phyloP scores from a whole-genome alignment of 305 asterid genomes.

The Stenogyne calaminthoides region DNA sequence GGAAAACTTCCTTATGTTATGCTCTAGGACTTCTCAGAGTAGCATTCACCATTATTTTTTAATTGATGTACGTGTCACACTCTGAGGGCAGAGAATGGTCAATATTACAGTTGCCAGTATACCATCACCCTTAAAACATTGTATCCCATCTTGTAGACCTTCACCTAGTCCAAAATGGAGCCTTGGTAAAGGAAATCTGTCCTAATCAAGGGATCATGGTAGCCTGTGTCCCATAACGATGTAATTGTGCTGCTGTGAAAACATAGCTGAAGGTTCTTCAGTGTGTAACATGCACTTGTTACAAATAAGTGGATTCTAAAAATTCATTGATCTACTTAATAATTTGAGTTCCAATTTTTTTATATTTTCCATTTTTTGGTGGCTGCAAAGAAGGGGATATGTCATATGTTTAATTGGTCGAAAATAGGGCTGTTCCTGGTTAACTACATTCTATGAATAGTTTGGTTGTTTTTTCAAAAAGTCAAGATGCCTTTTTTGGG shows the following conservation, averaged over 20 bases:
- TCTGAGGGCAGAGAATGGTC: not conserved
- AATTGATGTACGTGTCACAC: constrained; percentile 5
- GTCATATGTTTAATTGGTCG: not conserved
- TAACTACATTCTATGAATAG: constrained; percentile 8
- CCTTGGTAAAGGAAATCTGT: not conserved
- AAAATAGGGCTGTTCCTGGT: not conserved
- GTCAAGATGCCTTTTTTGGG: not conserved
- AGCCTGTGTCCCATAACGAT: constrained; percentile 13
- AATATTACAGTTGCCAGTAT: not conserved
- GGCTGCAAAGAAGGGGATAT: not conserved
- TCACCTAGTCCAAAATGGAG: not conserved
- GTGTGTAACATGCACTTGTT: not conserved
- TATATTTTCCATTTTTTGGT: constrained; percentile 14
- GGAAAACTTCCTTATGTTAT: not conserved
- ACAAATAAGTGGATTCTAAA: not conserved
- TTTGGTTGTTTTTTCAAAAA: not conserved
- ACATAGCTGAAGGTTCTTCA: constrained; percentile 7
- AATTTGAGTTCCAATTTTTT: not conserved
- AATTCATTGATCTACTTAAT: not conserved
- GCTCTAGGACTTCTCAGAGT: constrained; percentile 18
- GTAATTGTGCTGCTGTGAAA: constrained; percentile 2
- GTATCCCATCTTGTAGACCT: not conserved
- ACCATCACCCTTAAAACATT: not conserved
- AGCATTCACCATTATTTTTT: not conserved
- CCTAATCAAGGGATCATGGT: not conserved